A percentile compares a stretch with the other conserved stretches of the same genome.
Evolutionary conservation across 1,284 basidiomycete species (phyloP).

Genomic region (Hemileia vastatrix): DNA sequence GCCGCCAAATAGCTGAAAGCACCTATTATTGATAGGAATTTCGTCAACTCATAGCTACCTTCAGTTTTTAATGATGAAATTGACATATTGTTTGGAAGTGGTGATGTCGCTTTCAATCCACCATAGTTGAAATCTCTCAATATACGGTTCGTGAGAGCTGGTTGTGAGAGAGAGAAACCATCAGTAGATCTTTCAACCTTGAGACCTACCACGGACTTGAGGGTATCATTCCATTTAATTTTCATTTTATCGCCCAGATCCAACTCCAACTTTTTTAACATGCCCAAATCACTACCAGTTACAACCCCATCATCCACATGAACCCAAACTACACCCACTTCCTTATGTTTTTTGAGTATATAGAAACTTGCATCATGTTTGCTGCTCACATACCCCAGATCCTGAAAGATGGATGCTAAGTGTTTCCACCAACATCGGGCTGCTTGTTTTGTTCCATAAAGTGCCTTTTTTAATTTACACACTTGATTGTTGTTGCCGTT

Average conservation of each 20-base stretch:
- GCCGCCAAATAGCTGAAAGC: too few relatives aligned
- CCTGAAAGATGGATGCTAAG: neutral
- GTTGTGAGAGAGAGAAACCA: neutral
- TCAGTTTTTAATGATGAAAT: too few relatives aligned
- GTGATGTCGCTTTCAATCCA: too few relatives aligned
- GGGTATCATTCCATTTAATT: neutral
- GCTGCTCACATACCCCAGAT: neutral
- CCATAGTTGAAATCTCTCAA: neutral
- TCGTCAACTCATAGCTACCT: too few relatives aligned
- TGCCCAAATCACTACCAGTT: neutral
- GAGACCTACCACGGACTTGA: neutral
- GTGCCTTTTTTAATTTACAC: neutral
- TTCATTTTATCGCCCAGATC: neutral
- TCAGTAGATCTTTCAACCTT: neutral
- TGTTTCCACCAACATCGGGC: conserved; percentile 8
- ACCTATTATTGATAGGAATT: too few relatives aligned
- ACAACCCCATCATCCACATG: neutral
- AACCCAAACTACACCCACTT: neutral
- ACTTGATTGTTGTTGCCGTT: too few relatives aligned
- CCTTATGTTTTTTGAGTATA: neutral
- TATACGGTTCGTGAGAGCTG: neutral
- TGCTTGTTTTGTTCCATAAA: conserved; percentile 7
- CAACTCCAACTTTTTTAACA: neutral
- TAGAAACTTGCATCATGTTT: neutral
- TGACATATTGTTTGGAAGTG: too few relatives aligned